Evolutionary conservation across 805 yeast genomes (phyloP), one percentile per base, ranked within the genome.

Genomic region (Ogataea paraovalis): DNA sequence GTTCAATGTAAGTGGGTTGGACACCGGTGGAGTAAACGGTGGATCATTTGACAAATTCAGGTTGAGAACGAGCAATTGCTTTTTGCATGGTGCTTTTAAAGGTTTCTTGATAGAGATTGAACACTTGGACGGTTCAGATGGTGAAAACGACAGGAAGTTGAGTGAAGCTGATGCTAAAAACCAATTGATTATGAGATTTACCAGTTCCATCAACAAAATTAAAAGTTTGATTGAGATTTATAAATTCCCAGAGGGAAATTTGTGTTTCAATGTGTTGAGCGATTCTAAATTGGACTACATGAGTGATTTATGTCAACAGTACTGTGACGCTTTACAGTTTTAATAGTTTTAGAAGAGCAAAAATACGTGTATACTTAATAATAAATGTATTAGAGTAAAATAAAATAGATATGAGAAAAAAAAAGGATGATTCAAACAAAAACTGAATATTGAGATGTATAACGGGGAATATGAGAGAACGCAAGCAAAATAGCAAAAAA

Each of bases 81-180:
- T 82, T 43, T 71, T 86, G 13, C 90, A 85, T 59, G 95, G 96
- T 1, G 73, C 72, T 18, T 87, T 85, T 69, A 78, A 83, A 50
- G 90, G 90, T 0, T 73, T 87, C 33, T 61, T 87, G 33, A 75
- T 87, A 23, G 85, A 83, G 55, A 71, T 83, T 2, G 83, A 78
- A 48, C 72, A 68, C 47, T 39, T 67, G 5, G 69, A 65, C 42
- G 55, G 54, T 16, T 23, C 30, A 38, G 8, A 23, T 32, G 53
- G 43, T 16, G 50, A 48, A 2, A 49, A 49, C 8, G 41, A 45
- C 7, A 44, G 41, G 2, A 52, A 52, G 8, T 32, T 48, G 12
- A 39, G 33, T 30, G 61, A 54, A 8, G 46, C 49, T 12, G 57
- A 50, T 23, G 52, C 53, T 9, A 56, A 59, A 32, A 58, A 58